Evolutionary conservation across 176 grass and related monocot species (phyloP).

Genomic region (Raddia guianensis): DNA sequence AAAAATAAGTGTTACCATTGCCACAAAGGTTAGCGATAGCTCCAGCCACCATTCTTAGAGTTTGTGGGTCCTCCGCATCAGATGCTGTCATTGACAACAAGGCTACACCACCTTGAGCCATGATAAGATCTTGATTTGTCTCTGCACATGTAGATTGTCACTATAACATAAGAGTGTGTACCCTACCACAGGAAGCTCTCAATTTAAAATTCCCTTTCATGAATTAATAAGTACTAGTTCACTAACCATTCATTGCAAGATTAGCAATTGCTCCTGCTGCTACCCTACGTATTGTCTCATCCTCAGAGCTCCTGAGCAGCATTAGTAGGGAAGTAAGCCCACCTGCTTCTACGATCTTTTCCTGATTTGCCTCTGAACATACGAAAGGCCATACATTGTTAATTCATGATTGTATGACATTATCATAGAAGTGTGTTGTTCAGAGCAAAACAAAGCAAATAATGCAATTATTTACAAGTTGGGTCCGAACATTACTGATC

Average conservation of each 20-base stretch:
- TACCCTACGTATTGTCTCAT: slow-evolving; percentile 91
- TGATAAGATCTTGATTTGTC: slow-evolving; percentile 98
- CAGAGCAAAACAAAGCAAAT: slow-evolving; percentile 21
- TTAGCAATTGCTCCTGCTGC: slow-evolving; percentile 99
- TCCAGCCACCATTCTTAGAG: slow-evolving; percentile 98
- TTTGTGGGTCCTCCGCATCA: slow-evolving; percentile 97
- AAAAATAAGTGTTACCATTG: slow-evolving; percentile 70
- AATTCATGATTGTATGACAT: slow-evolving; percentile 33
- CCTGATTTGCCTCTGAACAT: slow-evolving; percentile 95
- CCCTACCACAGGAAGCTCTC: slow-evolving; percentile 6
- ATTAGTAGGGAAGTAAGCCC: slow-evolving; percentile 84
- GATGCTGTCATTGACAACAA: slow-evolving; percentile 94
- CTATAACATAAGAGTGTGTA: slow-evolving; percentile 30
- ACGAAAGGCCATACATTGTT: slow-evolving; percentile 34
- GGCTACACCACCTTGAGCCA: slow-evolving; percentile 88
- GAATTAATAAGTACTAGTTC: slow-evolving; percentile 36
- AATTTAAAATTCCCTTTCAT: slow-evolving; percentile 13
- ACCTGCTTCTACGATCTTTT: slow-evolving; percentile 99
- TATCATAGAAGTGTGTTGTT: background rate
- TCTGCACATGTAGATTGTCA: slow-evolving; percentile 59
- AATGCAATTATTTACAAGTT: background rate
- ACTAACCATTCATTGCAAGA: slow-evolving; percentile 98
- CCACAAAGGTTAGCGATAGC: slow-evolving; percentile 98
- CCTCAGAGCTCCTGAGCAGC: slow-evolving; percentile 93
- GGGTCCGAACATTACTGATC: background rate